These are phyloP conservation scores for Tolypocladium pustulatum DNA, from an alignment of 2,329 filamentous ascomycete species.

Conservation along the genomic window DNA sequence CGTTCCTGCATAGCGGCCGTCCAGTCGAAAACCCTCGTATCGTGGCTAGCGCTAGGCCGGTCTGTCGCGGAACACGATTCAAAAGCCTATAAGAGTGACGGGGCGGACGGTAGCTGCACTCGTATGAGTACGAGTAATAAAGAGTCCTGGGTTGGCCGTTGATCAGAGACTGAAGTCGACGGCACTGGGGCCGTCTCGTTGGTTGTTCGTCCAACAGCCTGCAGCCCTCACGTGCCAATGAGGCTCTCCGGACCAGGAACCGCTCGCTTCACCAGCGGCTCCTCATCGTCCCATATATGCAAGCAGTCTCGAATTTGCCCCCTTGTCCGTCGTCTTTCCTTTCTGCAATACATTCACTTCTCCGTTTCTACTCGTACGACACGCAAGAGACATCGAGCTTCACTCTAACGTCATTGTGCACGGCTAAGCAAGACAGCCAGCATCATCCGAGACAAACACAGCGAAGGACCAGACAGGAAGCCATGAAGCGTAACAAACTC, in stretches of 20 bases:
- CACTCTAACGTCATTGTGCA: background rate
- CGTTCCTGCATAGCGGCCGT: slow-evolving; percentile 15
- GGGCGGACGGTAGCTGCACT: no score
- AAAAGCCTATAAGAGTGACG: background rate
- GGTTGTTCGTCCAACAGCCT: background rate
- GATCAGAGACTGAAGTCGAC: background rate
- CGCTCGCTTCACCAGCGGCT: background rate
- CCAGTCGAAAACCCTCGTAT: background rate
- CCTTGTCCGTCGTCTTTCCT: background rate
- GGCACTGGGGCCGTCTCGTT: background rate
- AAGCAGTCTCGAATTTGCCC: background rate
- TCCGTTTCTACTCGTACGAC: background rate
- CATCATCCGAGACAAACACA: background rate
- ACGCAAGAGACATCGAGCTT: background rate
- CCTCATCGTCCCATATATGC: background rate
- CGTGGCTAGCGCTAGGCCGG: background rate
- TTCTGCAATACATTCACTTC: background rate
- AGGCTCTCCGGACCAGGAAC: background rate
- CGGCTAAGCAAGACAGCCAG: background rate
- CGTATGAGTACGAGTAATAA: background rate
- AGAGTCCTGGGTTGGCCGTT: background rate
- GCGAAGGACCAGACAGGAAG: background rate
- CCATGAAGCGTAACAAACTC: background rate
- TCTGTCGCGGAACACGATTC: background rate
- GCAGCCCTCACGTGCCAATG: background rate